Conservation (phyloP, 208 protist species). For the Trypanosomatidae sp. region DNA sequence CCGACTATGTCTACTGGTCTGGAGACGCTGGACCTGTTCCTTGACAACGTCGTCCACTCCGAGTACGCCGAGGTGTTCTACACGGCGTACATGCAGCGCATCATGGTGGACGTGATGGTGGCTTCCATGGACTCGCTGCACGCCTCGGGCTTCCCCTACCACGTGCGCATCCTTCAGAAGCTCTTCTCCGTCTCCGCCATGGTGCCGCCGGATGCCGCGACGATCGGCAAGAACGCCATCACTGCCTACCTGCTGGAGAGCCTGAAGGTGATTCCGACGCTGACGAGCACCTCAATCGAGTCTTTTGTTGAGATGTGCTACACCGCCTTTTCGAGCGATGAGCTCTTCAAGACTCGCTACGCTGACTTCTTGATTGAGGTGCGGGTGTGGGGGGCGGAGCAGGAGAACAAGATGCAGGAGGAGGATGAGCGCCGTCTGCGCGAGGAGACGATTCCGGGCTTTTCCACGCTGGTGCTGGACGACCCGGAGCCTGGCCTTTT, state of each 20-base stretch:
- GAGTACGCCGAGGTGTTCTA: slow-evolving; percentile 66
- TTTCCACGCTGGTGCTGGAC: slow-evolving; percentile 28
- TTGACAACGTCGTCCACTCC: slow-evolving; percentile 78
- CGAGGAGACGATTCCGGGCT: slow-evolving; percentile 59
- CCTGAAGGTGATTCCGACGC: slow-evolving; percentile 66
- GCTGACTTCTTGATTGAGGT: slow-evolving; percentile 88
- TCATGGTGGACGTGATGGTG: slow-evolving; percentile 84
- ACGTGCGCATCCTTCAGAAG: slow-evolving; percentile 73
- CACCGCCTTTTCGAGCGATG: slow-evolving; percentile 29
- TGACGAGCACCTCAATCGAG: slow-evolving; percentile 43
- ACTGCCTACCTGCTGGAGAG: slow-evolving; percentile 51
- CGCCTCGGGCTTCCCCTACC: slow-evolving; percentile 69
- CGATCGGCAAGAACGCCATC: slow-evolving; percentile 57
- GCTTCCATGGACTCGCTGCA: slow-evolving; percentile 86
- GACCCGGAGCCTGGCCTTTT: slow-evolving; percentile 13
- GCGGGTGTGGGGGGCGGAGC: slow-evolving; percentile 83
- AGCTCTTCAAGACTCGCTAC: slow-evolving; percentile 49
- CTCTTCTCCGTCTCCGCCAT: slow-evolving; percentile 70
- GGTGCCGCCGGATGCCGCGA: slow-evolving; percentile 43
- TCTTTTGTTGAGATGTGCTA: slow-evolving; percentile 63
- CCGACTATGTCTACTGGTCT: slow-evolving; percentile 91
- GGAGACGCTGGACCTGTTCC: slow-evolving; percentile 93
- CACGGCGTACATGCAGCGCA: slow-evolving; percentile 73
- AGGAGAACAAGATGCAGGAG: slow-evolving; percentile 77
- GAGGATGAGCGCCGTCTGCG: slow-evolving; percentile 56